Base-by-base conservation (phyloP, 139 green algal species). In the Chlamydomonas sphaeroides region DNA sequence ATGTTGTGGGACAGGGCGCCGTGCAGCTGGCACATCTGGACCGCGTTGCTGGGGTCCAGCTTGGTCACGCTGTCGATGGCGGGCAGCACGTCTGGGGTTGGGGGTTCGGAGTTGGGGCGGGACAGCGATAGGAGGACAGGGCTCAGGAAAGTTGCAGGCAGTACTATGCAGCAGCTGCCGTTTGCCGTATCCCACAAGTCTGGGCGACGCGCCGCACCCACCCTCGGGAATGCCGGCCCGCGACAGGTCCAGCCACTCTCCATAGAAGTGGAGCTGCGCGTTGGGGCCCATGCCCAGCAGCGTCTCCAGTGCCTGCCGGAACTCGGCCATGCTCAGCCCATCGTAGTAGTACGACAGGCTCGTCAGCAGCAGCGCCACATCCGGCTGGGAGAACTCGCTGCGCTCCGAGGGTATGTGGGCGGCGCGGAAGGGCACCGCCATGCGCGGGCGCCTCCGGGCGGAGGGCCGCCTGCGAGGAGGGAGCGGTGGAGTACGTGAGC, bases 381-480 rank as follows among this genome's bases (percentile, higher is more conserved):
- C 90, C 53, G 88, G 90, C 57, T 92, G 90, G 4, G 87, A 73
- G 65, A 82, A 94, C 88, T 91, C 88, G n/a, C 65, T 84, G n/a
- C 88, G 83, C 68, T 89, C 84, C 18, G 85, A 84, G 23, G 90
- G 90, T 0, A 38, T 75, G 71, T 89, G 36, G 0, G 83, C 85
- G 2, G 87, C 85, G 0, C 88, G 70, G 80, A 77, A 94, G 0
- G 88, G 90, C 45, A 94, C 90, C 1, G 88, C 88, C 76, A 92
- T 80, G 11, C 63, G 65, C 79, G 86, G 92, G 28, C n/a, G n/a
- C n/a, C n/a, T n/a, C n/a, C n/a, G n/a, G n/a, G n/a, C n/a, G n/a
- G n/a, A n/a, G n/a, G n/a, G n/a, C n/a, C n/a, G n/a, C n/a, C n/a
- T n/a, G n/a, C n/a, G n/a, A n/a, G n/a, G n/a, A n/a, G n/a, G n/a